Conservation (phyloP, 495 filamentous ascomycete genomes). For the Penicillium cinerascens region DNA sequence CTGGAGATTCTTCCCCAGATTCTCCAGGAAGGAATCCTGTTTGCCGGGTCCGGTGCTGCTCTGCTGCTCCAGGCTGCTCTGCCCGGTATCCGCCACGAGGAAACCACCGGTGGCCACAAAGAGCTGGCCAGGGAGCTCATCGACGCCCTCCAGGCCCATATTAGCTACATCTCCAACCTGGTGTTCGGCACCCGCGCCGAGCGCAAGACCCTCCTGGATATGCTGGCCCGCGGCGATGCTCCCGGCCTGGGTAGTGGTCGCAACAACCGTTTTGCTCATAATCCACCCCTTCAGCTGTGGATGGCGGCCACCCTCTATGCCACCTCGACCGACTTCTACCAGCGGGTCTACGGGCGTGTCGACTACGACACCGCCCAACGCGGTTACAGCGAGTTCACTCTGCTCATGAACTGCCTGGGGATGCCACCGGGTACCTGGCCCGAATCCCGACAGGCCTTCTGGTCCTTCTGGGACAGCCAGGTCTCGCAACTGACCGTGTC, state of each 20-base stretch:
- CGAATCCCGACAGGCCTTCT: conserved; percentile 31
- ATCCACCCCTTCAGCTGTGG: conserved; percentile 33
- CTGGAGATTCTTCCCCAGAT: conserved; percentile 41
- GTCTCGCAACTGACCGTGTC: conserved; percentile 31
- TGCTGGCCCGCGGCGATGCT: conserved; percentile 21
- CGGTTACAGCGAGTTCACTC: conserved; percentile 34
- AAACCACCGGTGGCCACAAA: conserved; percentile 9
- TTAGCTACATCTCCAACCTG: conserved; percentile 39
- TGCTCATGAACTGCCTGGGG: conserved; percentile 29
- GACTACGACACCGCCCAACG: conserved; percentile 36
- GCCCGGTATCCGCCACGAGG: conserved; percentile 29
- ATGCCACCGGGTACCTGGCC: conserved; percentile 34
- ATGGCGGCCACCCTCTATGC: conserved; percentile 40
- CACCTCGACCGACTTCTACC: conserved; percentile 42
- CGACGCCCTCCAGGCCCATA: conserved; percentile 30
- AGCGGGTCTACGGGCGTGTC: conserved; percentile 39
- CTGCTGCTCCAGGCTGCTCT: conserved; percentile 41
- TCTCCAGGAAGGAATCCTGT: conserved; percentile 39
- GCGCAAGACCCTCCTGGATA: conserved; percentile 30
- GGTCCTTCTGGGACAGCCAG: conserved; percentile 42
- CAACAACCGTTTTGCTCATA: conserved; percentile 24
- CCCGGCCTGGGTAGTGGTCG: conserved; percentile 25
- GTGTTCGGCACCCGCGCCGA: conserved; percentile 37
- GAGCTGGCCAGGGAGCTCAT: conserved; percentile 33
- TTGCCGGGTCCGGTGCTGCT: conserved; percentile 36